Evolutionary conservation across 1,284 basidiomycete species (phyloP).

Genomic region (Malassezia dermatis): DNA sequence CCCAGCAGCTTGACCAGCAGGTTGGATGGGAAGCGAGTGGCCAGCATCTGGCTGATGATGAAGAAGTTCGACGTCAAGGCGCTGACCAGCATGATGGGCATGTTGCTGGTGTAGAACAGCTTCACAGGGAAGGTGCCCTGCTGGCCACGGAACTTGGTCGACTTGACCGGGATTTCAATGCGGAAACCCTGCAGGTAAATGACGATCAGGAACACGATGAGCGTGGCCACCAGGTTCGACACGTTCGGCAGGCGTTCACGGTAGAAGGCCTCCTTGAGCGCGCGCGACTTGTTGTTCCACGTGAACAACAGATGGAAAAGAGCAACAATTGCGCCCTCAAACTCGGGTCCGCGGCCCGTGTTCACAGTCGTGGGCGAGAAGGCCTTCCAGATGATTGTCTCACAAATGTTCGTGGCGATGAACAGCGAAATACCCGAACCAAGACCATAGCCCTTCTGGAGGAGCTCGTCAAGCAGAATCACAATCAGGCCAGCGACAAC

Average conservation of each 20-base stretch:
- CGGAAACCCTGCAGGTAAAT: constrained; percentile 99
- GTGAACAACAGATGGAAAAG: constrained; percentile 97
- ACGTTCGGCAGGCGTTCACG: constrained; percentile 90
- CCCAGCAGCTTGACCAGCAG: constrained; percentile 80
- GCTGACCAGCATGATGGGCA: constrained; percentile 98
- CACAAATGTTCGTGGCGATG: constrained; percentile 99
- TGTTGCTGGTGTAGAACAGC: constrained; percentile 97
- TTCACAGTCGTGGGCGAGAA: constrained; percentile 97
- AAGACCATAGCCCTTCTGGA: constrained; percentile 97
- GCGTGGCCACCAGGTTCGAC: constrained; percentile 91
- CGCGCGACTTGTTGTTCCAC: constrained; percentile 95
- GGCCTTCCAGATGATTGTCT: constrained; percentile 98
- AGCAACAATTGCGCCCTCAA: constrained; percentile 89
- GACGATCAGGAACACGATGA: constrained; percentile 81
- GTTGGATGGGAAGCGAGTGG: constrained; percentile 83
- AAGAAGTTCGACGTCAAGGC: constrained; percentile 90
- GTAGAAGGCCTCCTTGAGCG: constrained; percentile 96
- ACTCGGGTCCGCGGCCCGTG: constrained; percentile 94
- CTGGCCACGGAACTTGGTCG: constrained; percentile 88
- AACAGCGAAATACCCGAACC: constrained; percentile 97
- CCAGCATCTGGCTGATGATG: constrained; percentile 83
- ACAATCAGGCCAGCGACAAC: constrained; percentile 89
- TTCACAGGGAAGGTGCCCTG: constrained; percentile 91
- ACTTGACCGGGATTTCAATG: constrained; percentile 96
- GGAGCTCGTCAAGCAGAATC: constrained; percentile 92